Conservation (phyloP, 2,329 filamentous ascomycete species). For the Byssochlamys sp. region DNA sequence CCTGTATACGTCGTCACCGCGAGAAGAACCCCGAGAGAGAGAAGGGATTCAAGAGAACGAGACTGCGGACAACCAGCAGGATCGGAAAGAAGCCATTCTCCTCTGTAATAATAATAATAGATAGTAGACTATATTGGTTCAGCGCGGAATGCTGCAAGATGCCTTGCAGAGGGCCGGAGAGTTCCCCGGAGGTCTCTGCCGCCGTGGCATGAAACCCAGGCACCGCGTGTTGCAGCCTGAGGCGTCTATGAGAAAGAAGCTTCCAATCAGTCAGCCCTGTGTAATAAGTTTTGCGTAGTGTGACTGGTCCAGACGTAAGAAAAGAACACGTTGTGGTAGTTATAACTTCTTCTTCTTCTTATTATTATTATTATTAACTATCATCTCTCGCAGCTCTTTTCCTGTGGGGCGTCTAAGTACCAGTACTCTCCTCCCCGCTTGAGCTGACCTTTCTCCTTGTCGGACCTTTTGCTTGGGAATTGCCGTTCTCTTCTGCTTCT, state of each 20-base stretch:
- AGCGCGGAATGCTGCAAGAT: neutral
- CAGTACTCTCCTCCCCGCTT: neutral
- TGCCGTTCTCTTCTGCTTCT: slow-evolving; percentile 7
- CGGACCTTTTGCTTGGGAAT: neutral
- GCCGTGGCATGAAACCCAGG: neutral
- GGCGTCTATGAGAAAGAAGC: neutral
- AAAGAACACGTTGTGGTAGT: slow-evolving; percentile 18
- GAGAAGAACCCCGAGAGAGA: neutral
- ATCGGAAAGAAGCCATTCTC: neutral
- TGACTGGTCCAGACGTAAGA: neutral
- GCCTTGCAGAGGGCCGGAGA: neutral
- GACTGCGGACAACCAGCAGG: neutral
- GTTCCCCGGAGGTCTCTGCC: neutral
- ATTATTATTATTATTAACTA: too few relatives aligned
- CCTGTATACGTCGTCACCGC: neutral
- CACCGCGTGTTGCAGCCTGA: neutral
- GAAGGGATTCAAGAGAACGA: neutral
- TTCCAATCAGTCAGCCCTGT: neutral
- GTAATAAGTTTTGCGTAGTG: neutral
- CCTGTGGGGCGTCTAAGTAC: neutral
- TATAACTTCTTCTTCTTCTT: neutral
- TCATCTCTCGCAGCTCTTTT: neutral
- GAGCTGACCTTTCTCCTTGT: neutral
- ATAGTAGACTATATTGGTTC: neutral
- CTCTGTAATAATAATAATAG: too few relatives aligned